Evolutionary conservation across 805 yeast genomes (phyloP), one percentile per base, ranked within the genome.

Genomic region (Pichia scutulata): DNA sequence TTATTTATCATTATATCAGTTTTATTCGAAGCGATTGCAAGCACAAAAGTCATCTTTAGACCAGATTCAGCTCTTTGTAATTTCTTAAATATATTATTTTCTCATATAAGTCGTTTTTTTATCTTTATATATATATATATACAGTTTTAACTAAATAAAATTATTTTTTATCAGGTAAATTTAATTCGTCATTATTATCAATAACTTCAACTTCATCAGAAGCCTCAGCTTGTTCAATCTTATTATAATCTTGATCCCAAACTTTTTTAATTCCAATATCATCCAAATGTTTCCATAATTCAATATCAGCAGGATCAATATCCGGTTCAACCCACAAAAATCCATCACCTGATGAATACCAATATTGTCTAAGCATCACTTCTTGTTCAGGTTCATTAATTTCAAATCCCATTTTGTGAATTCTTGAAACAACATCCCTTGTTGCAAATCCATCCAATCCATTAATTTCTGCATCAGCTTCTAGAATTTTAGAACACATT

Each of bases 321-420:
- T 87, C 96, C 0, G 95, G 95, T 61, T 87, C 96, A 13, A 78
- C 83, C 96, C 96, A 87, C 53, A 83, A 86, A 61, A 86, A 87
- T 14, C 89, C 89, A 49, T 84, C 90, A 28, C 96, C 96, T 8
- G 88, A 86, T 41, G 84, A 75, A 61, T 86, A 80, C 96, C 96
- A 87, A 67, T 86, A 87, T 57, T 89, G 95, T 60, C 86, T 85
- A 57, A 87, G 58, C 70, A 80, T 73, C 44, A 78, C 62, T 53
- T 87, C 95, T 52, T 79, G 83, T 49, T 81, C 79, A 44, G 84
- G 80, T 57, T 79, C 78, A 60, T 70, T 71, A 14, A 73, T 64
- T 5, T 64, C 69, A 44, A 65, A 64, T 5, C 68, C 67, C 63
- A 74, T 67, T 44, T 64, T 60, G 41, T 73, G 62, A 49, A 69